Conservation (phyloP, 192 early-diverging fungal species). For the Podila horticola region DNA sequence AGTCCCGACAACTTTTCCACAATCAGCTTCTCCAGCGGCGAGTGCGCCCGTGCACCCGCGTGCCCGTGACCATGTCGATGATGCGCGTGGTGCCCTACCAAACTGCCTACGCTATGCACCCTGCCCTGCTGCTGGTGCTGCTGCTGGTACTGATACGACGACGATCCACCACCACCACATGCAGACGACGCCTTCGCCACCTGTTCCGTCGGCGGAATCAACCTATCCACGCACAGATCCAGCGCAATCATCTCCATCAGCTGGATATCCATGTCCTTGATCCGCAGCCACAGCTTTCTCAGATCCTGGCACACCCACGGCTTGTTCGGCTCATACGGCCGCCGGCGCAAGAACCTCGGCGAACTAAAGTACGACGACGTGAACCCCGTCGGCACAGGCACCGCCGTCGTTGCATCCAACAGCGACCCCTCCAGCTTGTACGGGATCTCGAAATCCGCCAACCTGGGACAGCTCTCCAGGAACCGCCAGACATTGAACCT, state of each 20-base stretch:
- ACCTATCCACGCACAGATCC: conserved; percentile 31
- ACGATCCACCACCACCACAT: too few relatives aligned
- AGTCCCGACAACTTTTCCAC: conserved; percentile 19
- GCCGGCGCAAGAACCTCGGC: neutral
- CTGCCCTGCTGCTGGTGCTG: neutral
- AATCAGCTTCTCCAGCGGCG: conserved; percentile 21
- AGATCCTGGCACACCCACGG: conserved; percentile 38
- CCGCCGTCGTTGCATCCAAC: neutral
- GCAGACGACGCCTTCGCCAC: too few relatives aligned
- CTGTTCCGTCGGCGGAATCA: conserved; percentile 16
- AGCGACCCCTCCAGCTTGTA: conserved; percentile 2
- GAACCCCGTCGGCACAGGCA: too few relatives aligned
- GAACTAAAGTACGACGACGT: neutral
- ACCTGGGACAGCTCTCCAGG: conserved; percentile 19
- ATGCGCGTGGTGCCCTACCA: too few relatives aligned
- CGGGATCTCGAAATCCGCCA: conserved; percentile 12
- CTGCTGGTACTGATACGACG: conserved; percentile 4
- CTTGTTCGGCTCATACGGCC: conserved; percentile 9
- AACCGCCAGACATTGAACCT: conserved; percentile 35
- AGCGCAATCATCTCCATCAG: conserved; percentile 34
- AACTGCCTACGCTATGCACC: too few relatives aligned
- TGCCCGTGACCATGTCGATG: too few relatives aligned
- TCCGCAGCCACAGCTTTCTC: conserved; percentile 8
- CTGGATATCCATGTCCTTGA: conserved; percentile 29
- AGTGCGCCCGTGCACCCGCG: neutral